Evolutionary conservation across 1,139 yeast genomes (phyloP), one percentile per base, ranked within the genome.

Genomic region (Kodamaea sp.): DNA sequence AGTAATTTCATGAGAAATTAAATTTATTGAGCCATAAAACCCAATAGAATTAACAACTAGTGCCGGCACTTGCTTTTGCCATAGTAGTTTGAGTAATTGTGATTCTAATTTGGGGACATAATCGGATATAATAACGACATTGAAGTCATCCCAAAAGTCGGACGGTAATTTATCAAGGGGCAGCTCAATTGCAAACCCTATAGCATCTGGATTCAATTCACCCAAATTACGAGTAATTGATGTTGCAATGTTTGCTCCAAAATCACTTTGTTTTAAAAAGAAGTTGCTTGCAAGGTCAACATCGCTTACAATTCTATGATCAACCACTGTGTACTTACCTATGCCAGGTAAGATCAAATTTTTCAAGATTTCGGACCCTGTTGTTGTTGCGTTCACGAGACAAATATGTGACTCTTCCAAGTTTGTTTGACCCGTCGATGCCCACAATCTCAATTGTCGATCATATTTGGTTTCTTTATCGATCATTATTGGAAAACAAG

Each of bases 381-480:
- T 67, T 0, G 81, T 60, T 1, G 80, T 68, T 8, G 81, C 81
- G 36, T 81, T 79, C 6, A 88, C 50, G 8, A 88, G 60, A 40
- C 88, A 76, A 2, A 89, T 70, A 42, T 75, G 80, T 1, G 92
- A 68, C 3, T 58, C 55, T 37, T 78, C 79, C 27, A 92, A 67
- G 3, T 72, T 70, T 6, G 63, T 50, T 54, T 92, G 98, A 3
- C 97, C 97, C 1, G 74, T 61, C 0, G 75, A 54, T 0, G 88
- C 92, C 98, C 98, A 92, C 12, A 92, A 65, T 31, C 97, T 73
- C 43, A 90, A 64, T 58, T 92, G 98, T 34, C 98, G 74, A 61
- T 92, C 97, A 58, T 88, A 90, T 48, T 78, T 78, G 38, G 67
- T 56, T 29, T 57, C 57, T 46, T 67, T 72, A 35, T 69, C 70